These are phyloP conservation scores for Cytidiella melzeri DNA, from an alignment of 768 basidiomycete genomes.

Conservation along the genomic window DNA sequence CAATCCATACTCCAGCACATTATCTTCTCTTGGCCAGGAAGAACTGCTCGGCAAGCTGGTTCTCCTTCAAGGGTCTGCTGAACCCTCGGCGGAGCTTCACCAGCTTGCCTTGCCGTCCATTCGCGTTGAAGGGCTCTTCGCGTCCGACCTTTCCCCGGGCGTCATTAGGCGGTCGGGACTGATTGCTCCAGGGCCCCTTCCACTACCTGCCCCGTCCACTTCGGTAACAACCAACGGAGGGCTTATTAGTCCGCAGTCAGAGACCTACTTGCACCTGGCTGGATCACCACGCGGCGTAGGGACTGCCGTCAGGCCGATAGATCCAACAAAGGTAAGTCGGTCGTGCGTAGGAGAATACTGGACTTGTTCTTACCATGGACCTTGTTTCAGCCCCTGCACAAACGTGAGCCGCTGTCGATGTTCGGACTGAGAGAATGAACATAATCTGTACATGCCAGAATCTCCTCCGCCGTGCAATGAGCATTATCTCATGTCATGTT, in stretches of 20 bases:
- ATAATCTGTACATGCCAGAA: conserved; percentile 36
- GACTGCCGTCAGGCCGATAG: conserved; percentile 35
- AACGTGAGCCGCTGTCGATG: conserved; percentile 43
- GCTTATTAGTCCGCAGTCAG: conserved; percentile 61
- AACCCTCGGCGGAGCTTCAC: conserved; percentile 36
- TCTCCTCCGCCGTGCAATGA: conserved; percentile 83
- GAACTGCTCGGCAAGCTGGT: conserved; percentile 63
- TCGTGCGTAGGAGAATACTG: background rate
- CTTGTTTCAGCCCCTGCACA: conserved; percentile 62
- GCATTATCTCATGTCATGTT: conserved; percentile 76
- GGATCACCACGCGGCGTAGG: conserved; percentile 8
- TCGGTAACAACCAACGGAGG: conserved; percentile 50
- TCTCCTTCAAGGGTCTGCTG: conserved; percentile 45
- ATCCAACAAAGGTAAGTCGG: conserved; percentile 51
- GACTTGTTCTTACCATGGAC: background rate
- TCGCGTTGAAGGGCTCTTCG: conserved; percentile 45
- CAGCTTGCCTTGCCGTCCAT: conserved; percentile 48
- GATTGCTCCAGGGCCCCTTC: conserved; percentile 39
- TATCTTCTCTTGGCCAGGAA: conserved; percentile 52
- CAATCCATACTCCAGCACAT: conserved; percentile 48
- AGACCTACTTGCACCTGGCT: conserved; percentile 35
- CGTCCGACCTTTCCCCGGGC: conserved; percentile 33
- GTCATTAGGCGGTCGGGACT: conserved; percentile 34
- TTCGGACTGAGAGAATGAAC: background rate
- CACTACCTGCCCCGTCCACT: conserved; percentile 19